A percentile compares a stretch with the other conserved stretches of the same genome.
These are phyloP conservation scores for Chalciporus chontae DNA, from an alignment of 768 basidiomycete genomes.

Conservation along the genomic window DNA sequence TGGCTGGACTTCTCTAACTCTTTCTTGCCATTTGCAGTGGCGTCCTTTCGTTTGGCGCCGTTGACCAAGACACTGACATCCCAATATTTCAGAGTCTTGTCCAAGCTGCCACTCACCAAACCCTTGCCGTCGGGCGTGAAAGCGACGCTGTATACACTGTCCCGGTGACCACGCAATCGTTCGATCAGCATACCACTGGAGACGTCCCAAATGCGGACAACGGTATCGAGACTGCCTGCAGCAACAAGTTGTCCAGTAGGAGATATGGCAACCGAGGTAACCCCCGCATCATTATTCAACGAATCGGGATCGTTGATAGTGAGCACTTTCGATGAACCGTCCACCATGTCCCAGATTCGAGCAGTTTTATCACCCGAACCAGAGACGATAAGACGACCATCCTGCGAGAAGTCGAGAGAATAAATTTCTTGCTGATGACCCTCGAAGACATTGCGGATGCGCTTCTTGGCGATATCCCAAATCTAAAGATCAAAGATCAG, in stretches of 20 bases:
- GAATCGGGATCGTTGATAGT: constrained; percentile 48
- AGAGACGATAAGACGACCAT: constrained; percentile 82
- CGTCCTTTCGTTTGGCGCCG: constrained; percentile 32
- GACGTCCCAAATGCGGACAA: constrained; percentile 82
- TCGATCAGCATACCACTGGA: constrained; percentile 63
- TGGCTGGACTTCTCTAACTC: constrained; percentile 46
- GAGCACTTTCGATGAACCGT: constrained; percentile 32
- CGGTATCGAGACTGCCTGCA: constrained; percentile 69
- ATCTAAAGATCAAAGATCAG: constrained; percentile 48
- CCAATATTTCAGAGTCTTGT: constrained; percentile 88
- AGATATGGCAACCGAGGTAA: constrained; percentile 77
- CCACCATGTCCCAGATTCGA: constrained; percentile 65
- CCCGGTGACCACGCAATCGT: constrained; percentile 71
- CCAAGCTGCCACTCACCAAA: constrained; percentile 87
- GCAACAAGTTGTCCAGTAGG: constrained; percentile 67
- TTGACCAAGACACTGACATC: constrained; percentile 48
- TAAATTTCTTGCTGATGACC: constrained; percentile 95
- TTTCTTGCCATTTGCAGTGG: constrained; percentile 43
- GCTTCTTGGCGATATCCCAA: constrained; percentile 85
- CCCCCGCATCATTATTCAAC: constrained; percentile 55
- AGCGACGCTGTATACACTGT: constrained; percentile 85
- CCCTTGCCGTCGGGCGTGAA: constrained; percentile 91
- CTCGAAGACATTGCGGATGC: constrained; percentile 76
- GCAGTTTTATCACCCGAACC: constrained; percentile 78
- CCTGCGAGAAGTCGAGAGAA: constrained; percentile 86